Conservation (phyloP, 257 asterid genomes). For the Haberlea rhodopensis region DNA sequence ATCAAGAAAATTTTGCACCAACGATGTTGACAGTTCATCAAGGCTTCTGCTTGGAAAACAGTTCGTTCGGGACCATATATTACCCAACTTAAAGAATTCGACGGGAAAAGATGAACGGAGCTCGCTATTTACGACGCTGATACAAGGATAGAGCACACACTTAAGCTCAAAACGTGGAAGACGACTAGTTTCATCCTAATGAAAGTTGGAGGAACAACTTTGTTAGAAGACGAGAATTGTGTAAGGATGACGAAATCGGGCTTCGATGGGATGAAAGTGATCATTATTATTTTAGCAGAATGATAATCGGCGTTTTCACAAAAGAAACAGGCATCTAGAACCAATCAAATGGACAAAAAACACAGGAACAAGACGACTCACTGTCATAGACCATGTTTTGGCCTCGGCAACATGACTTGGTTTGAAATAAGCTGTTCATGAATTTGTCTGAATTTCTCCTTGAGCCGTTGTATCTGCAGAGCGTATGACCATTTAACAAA, state of each 20-base stretch:
- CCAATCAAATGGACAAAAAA: constrained; percentile 20
- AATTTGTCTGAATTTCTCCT: constrained; percentile 76
- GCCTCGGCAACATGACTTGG: constrained; percentile 34
- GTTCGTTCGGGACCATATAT: neutral
- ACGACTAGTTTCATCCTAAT: neutral
- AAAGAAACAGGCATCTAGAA: neutral
- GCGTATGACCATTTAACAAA: constrained; percentile 16
- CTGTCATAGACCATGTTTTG: constrained; percentile 6
- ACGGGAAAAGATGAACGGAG: neutral
- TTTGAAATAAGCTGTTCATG: constrained; percentile 62
- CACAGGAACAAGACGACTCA: constrained; percentile 12
- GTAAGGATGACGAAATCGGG: constrained; percentile 1
- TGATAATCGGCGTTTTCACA: neutral
- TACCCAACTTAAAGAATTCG: neutral
- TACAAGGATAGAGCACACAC: neutral
- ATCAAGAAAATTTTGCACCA: neutral
- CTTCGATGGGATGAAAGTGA: no score
- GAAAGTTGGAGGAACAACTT: neutral
- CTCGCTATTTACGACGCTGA: constrained; percentile 5
- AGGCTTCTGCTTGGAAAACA: constrained; percentile 14
- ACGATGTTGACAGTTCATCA: constrained; percentile 2
- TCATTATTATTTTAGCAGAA: neutral
- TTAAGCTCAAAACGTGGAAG: constrained; percentile 3
- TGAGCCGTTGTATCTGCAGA: constrained; percentile 75
- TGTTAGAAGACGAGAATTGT: neutral